A percentile compares a stretch with the other conserved stretches of the same genome.
Evolutionary conservation across 202 grass and related monocot genomes (phyloP).

Genomic region (Panicum hallii): DNA sequence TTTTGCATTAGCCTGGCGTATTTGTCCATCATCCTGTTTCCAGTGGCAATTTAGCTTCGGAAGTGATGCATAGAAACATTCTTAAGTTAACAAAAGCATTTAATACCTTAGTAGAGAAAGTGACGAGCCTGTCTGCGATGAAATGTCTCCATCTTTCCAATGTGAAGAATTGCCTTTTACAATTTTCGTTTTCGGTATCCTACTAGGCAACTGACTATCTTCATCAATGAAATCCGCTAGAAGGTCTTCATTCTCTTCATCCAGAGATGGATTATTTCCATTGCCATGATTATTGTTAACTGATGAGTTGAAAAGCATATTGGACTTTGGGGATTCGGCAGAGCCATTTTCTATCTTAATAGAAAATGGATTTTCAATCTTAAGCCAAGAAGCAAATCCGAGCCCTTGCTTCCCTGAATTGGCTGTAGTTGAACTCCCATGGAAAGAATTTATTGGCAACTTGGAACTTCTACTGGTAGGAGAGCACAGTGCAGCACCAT

Average conservation of each 20-base stretch:
- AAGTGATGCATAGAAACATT: slow-evolving; percentile 36
- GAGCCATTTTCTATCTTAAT: slow-evolving; percentile 69
- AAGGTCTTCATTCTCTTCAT: slow-evolving; percentile 99
- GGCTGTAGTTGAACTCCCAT: slow-evolving; percentile 49
- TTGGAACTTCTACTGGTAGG: slow-evolving; percentile 56
- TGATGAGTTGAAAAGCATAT: slow-evolving; percentile 51
- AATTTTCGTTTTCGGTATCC: slow-evolving; percentile 73
- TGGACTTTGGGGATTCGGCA: slow-evolving; percentile 62
- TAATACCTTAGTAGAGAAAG: slow-evolving; percentile 94
- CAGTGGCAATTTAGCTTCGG: slow-evolving; percentile 51
- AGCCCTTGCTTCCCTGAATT: slow-evolving; percentile 58
- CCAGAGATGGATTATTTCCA: slow-evolving; percentile 62
- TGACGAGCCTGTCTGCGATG: slow-evolving; percentile 92
- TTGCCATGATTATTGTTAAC: slow-evolving; percentile 57
- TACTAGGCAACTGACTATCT: slow-evolving; percentile 98
- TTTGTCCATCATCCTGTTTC: slow-evolving; percentile 99
- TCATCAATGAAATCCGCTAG: slow-evolving; percentile 99
- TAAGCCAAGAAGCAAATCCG: slow-evolving; percentile 82
- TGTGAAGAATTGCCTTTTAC: slow-evolving; percentile 62
- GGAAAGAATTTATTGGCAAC: slow-evolving; percentile 56
- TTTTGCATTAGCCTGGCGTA: slow-evolving; percentile 99
- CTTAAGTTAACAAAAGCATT: slow-evolving; percentile 40
- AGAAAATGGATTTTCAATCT: slow-evolving; percentile 79
- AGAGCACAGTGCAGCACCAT: slow-evolving; percentile 82
- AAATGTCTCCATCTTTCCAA: slow-evolving; percentile 92